Percentiles rank a stretch among this genome's conserved stretches.
phyloP scores from a whole-genome alignment of 805 yeast genomes.

The Cyberlindnera suaveolens region DNA sequence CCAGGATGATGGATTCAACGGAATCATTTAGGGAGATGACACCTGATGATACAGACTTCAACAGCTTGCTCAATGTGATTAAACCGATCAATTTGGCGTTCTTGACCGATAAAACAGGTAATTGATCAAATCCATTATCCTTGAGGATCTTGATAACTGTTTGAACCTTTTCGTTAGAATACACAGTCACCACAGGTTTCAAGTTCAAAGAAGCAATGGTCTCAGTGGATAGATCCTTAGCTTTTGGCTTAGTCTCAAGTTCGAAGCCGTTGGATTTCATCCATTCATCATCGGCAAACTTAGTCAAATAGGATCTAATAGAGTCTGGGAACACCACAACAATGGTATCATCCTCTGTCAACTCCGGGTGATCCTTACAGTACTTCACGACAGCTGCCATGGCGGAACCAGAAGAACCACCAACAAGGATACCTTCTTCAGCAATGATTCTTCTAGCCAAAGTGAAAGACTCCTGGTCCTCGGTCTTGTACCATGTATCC shows the following conservation, averaged over 20 bases:
- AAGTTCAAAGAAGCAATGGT: slow-evolving; percentile 65
- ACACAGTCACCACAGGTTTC: slow-evolving; percentile 76
- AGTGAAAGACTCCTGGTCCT: slow-evolving; percentile 72
- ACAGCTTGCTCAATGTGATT: slow-evolving; percentile 66
- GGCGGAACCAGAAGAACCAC: slow-evolving; percentile 87
- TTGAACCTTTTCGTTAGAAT: slow-evolving; percentile 49
- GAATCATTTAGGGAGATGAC: slow-evolving; percentile 49
- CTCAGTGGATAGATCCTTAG: slow-evolving; percentile 43
- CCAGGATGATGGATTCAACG: slow-evolving; percentile 56
- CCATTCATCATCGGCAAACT: slow-evolving; percentile 90
- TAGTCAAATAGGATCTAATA: slow-evolving; percentile 78
- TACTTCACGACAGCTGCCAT: slow-evolving; percentile 72
- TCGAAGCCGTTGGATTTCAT: slow-evolving; percentile 69
- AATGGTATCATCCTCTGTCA: slow-evolving; percentile 66
- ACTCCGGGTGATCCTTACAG: slow-evolving; percentile 49
- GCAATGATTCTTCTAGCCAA: slow-evolving; percentile 76
- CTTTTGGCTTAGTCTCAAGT: slow-evolving; percentile 39
- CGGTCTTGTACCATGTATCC: slow-evolving; percentile 82
- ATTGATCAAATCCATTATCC: slow-evolving; percentile 76
- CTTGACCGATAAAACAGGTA: slow-evolving; percentile 59
- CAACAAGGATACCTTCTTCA: slow-evolving; percentile 82
- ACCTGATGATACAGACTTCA: slow-evolving; percentile 60
- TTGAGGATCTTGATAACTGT: slow-evolving; percentile 65
- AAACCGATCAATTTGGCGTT: slow-evolving; percentile 59
- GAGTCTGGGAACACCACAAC: slow-evolving; percentile 85